These are phyloP conservation scores for Phaseolus lunatus DNA, from an alignment of 306 rosid species.

Conservation along the genomic window DNA sequence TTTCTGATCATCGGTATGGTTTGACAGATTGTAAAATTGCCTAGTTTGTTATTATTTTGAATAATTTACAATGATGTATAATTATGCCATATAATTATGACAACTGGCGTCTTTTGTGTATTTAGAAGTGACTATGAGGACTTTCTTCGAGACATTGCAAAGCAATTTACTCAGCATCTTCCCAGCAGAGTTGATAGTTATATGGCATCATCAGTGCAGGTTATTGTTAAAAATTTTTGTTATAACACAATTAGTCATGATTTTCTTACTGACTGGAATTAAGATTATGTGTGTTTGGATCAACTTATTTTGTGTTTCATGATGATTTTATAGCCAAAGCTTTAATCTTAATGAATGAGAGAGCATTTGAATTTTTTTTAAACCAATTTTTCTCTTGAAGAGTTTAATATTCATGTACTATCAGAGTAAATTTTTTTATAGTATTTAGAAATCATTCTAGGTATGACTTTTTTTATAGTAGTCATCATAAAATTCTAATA, in stretches of 20 bases:
- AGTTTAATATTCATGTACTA: conserved; percentile 6
- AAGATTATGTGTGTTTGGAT: background rate
- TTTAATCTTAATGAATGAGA: background rate
- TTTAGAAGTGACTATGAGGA: conserved; percentile 83
- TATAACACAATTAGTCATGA: background rate
- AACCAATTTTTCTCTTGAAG: background rate
- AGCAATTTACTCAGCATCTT: conserved; percentile 76
- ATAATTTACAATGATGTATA: background rate
- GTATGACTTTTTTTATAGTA: background rate
- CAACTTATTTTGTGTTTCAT: background rate
- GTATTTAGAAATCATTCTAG: background rate
- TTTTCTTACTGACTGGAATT: conserved; percentile 26
- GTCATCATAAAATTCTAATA: background rate
- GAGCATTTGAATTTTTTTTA: background rate
- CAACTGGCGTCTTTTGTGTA: conserved; percentile 36
- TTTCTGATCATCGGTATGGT: conserved; percentile 85
- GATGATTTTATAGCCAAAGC: background rate
- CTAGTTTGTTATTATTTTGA: conserved; percentile 37
- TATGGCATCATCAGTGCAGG: conserved; percentile 89
- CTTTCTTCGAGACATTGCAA: conserved; percentile 81
- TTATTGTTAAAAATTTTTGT: conserved; percentile 30
- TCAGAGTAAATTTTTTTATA: background rate
- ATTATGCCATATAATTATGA: background rate
- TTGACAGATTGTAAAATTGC: conserved; percentile 23
- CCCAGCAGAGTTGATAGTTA: conserved; percentile 81